Percentiles rank a stretch among this genome's conserved stretches.
phyloP scores from a whole-genome alignment of 306 rosid species.

The apple (Malus domestica) region DNA sequence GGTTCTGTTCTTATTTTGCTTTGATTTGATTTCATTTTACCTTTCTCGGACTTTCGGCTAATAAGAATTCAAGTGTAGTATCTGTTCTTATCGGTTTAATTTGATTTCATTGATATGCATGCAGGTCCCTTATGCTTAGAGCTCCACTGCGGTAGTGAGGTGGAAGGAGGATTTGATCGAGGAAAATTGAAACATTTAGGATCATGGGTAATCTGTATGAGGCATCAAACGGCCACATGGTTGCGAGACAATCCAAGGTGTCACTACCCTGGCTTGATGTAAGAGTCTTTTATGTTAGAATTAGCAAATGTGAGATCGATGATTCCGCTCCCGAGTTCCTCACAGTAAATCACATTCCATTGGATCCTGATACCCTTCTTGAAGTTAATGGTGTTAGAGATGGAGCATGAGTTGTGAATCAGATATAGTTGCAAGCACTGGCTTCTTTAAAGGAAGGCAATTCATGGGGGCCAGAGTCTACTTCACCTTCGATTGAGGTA shows the following conservation, averaged over 20 bases:
- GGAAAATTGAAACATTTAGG: slow-evolving; percentile 11
- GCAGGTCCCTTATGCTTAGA: slow-evolving; percentile 25
- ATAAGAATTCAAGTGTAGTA: no score
- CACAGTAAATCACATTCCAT: slow-evolving; percentile 56
- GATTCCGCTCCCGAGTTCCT: slow-evolving; percentile 60
- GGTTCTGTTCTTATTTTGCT: no score
- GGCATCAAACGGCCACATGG: slow-evolving; percentile 39
- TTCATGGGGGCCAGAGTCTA: slow-evolving; percentile 32
- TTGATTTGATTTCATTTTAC: no score
- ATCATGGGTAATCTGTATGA: slow-evolving; percentile 48
- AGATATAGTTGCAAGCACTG: slow-evolving; percentile 26
- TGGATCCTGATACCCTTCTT: slow-evolving; percentile 62
- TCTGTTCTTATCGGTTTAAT: background rate
- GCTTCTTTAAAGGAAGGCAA: slow-evolving; percentile 51
- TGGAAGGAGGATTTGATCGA: slow-evolving; percentile 15
- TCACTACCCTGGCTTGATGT: slow-evolving; percentile 71
- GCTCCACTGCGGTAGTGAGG: slow-evolving; percentile 17
- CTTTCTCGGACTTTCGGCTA: no score
- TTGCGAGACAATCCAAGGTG: slow-evolving; percentile 42
- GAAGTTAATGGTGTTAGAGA: slow-evolving; percentile 65
- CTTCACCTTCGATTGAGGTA: slow-evolving; percentile 59
- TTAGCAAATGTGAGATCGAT: slow-evolving; percentile 65
- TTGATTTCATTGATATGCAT: slow-evolving; percentile 18
- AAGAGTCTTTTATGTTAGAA: slow-evolving; percentile 66
- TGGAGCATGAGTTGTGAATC: slow-evolving; percentile 73